phyloP scores from a whole-genome alignment of 495 filamentous ascomycete species.

The Bacidia gigantensis region DNA sequence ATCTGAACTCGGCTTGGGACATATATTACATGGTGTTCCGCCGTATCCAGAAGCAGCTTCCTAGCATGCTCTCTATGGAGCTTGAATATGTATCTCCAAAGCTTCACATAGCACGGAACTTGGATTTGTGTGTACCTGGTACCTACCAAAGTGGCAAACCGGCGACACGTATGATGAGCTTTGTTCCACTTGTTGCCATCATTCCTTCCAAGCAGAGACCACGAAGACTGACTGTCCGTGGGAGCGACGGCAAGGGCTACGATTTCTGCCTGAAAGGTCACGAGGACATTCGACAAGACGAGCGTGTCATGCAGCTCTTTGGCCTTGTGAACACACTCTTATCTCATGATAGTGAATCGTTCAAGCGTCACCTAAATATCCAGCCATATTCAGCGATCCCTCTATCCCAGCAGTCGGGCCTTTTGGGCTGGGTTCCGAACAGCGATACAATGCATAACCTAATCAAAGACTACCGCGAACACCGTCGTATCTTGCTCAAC shows the following conservation, averaged over 20 bases:
- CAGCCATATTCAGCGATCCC: constrained; percentile 91
- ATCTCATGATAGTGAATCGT: constrained; percentile 81
- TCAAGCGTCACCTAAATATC: constrained; percentile 92
- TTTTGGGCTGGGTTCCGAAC: constrained; percentile 95
- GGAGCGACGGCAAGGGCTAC: constrained; percentile 75
- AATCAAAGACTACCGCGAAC: constrained; percentile 94
- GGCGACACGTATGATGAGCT: constrained; percentile 72
- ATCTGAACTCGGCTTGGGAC: constrained; percentile 97
- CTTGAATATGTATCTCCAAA: constrained; percentile 92
- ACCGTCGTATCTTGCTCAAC: constrained; percentile 89
- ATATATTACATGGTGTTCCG: constrained; percentile 96
- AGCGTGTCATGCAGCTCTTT: constrained; percentile 98
- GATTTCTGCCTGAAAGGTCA: constrained; percentile 88
- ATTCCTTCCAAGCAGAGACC: constrained; percentile 96
- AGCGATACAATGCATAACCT: constrained; percentile 92
- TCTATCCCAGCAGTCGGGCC: constrained; percentile 85
- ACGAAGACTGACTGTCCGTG: constrained; percentile 72
- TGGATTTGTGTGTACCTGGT: constrained; percentile 85
- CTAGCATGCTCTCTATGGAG: constrained; percentile 82
- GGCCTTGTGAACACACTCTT: constrained; percentile 91
- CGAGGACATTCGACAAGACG: constrained; percentile 96
- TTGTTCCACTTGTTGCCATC: constrained; percentile 77
- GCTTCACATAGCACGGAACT: constrained; percentile 63
- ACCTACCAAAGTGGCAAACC: constrained; percentile 84
- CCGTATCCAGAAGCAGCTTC: constrained; percentile 85